Evolutionary conservation across 352 stramenopile species (phyloP).

Genomic region (Globisporangium nunn): DNA sequence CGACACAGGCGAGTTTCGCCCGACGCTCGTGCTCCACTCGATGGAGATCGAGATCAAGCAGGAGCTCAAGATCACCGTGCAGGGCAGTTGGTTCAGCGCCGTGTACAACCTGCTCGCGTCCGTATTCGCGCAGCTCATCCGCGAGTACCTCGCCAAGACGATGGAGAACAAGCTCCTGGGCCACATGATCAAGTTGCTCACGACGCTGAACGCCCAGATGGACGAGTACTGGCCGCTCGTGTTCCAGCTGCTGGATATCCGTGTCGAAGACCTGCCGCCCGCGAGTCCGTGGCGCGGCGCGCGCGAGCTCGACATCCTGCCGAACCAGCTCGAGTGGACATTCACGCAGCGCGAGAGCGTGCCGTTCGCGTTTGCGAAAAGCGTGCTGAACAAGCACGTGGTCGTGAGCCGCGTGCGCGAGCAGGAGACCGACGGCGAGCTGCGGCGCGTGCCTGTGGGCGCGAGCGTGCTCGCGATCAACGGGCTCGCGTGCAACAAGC

Average conservation of each 20-base stretch:
- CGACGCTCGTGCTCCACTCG: constrained; percentile 70
- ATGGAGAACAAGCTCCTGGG: constrained; percentile 78
- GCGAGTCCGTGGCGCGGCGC: constrained; percentile 76
- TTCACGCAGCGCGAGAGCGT: constrained; percentile 41
- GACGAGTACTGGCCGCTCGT: constrained; percentile 83
- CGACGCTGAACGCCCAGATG: constrained; percentile 77
- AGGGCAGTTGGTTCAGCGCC: constrained; percentile 82
- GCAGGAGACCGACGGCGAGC: constrained; percentile 23
- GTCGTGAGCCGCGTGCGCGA: constrained; percentile 51
- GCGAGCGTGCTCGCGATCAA: constrained; percentile 70
- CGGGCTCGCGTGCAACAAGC: constrained; percentile 58
- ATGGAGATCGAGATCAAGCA: constrained; percentile 82
- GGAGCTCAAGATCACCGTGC: constrained; percentile 73
- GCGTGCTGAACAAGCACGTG: constrained; percentile 65
- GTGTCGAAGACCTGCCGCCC: constrained; percentile 63
- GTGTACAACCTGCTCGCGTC: constrained; percentile 80
- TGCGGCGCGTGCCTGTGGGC: constrained; percentile 44
- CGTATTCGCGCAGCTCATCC: constrained; percentile 70
- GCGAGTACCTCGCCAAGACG: constrained; percentile 79
- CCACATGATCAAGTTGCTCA: constrained; percentile 80
- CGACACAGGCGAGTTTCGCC: constrained; percentile 58
- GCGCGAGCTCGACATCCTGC: constrained; percentile 63
- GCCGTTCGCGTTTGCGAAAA: constrained; percentile 63
- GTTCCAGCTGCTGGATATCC: constrained; percentile 75
- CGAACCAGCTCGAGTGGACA: constrained; percentile 55